Percentiles rank a stretch among this genome's conserved stretches.
Conservation (phyloP, 1,284 basidiomycete genomes). For the Pisolithus thermaeus region DNA sequence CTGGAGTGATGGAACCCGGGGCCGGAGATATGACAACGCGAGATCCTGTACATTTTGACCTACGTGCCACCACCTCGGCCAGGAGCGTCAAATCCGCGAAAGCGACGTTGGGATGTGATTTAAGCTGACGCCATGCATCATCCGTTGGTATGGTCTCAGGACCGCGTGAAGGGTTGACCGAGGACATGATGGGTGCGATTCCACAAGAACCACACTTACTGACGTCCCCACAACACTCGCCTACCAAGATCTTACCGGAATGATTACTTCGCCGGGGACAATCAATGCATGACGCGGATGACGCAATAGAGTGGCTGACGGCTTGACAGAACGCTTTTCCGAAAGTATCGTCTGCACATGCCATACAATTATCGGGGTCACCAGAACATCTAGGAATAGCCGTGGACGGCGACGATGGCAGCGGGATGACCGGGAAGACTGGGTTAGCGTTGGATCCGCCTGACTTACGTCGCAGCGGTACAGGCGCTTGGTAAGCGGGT, state of each 20-base stretch:
- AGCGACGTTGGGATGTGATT: constrained; percentile 82
- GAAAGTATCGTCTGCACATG: constrained; percentile 75
- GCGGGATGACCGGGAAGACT: constrained; percentile 45
- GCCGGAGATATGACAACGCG: constrained; percentile 61
- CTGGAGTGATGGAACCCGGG: constrained; percentile 43
- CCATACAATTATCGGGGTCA: constrained; percentile 65
- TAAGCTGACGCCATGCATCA: constrained; percentile 81
- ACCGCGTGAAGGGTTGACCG: constrained; percentile 18
- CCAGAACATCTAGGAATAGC: constrained; percentile 40
- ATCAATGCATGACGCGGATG: constrained; percentile 44
- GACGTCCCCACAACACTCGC: constrained; percentile 30
- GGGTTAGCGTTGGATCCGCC: constrained; percentile 35
- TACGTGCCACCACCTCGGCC: constrained; percentile 82
- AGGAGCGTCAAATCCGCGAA: constrained; percentile 78
- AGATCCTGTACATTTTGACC: constrained; percentile 74
- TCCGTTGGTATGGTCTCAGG: constrained; percentile 70
- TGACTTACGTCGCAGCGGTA: constrained; percentile 61
- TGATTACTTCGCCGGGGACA: constrained; percentile 38
- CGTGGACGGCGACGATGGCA: constrained; percentile 17
- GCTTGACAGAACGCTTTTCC: constrained; percentile 85
- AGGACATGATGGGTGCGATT: constrained; percentile 27
- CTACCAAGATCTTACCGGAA: constrained; percentile 20
- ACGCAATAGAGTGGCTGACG: constrained; percentile 55
- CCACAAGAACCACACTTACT: constrained; percentile 27
- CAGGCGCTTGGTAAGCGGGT: constrained; percentile 70